These are phyloP conservation scores for Protomyces gravidus DNA, from an alignment of 1,139 yeast species.

Conservation along the genomic window DNA sequence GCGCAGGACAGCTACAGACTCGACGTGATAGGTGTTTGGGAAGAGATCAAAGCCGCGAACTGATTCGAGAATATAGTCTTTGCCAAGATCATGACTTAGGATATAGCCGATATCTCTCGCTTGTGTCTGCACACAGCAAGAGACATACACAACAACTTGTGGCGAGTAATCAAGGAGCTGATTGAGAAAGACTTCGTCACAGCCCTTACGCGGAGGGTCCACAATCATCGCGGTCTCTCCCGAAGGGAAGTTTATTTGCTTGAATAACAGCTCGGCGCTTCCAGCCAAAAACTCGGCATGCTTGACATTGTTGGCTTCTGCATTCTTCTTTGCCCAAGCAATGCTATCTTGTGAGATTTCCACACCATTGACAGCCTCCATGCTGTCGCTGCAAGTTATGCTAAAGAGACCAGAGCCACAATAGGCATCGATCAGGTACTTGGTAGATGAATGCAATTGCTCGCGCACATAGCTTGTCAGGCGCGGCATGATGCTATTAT, in stretches of 20 bases:
- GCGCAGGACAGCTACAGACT: conserved; percentile 64
- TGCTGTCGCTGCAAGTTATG: conserved; percentile 74
- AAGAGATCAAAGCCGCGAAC: conserved; percentile 93
- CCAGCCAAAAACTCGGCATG: conserved; percentile 86
- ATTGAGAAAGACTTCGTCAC: conserved; percentile 79
- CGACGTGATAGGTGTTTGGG: conserved; percentile 98
- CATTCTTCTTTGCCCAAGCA: conserved; percentile 77
- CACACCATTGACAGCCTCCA: conserved; percentile 81
- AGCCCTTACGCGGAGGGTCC: conserved; percentile 97
- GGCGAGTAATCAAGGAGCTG: conserved; percentile 82
- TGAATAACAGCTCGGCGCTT: conserved; percentile 85
- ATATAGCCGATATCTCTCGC: conserved; percentile 90
- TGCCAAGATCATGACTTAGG: conserved; percentile 55
- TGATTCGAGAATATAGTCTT: conserved; percentile 59
- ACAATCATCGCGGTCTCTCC: conserved; percentile 79
- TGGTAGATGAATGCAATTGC: conserved; percentile 52
- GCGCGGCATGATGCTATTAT: conserved; percentile 78
- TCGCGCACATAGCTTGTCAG: conserved; percentile 77
- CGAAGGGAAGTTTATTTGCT: conserved; percentile 54
- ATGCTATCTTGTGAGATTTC: conserved; percentile 92
- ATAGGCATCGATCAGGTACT: conserved; percentile 86
- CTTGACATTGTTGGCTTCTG: conserved; percentile 62
- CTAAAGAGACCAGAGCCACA: conserved; percentile 96
- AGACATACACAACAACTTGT: conserved; percentile 79
- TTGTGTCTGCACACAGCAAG: conserved; percentile 96